Conservation (phyloP, 169 alveolate genomes). For the Plasmodium gallinaceum region DNA sequence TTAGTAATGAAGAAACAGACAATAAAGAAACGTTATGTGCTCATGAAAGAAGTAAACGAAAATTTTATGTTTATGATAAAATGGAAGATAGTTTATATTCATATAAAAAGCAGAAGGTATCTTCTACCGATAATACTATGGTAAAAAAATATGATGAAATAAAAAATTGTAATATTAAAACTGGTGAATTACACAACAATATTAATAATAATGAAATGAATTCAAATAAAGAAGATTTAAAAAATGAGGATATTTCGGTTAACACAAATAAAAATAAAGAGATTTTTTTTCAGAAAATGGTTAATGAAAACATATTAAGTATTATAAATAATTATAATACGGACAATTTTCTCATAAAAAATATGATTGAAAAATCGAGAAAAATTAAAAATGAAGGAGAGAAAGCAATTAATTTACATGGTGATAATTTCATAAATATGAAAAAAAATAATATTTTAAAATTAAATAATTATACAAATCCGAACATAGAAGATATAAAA, state of each 20-base stretch:
- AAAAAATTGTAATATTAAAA: too few species aligned
- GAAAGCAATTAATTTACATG: neutral
- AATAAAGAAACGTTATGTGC: neutral
- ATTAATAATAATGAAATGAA: neutral
- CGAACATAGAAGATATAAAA: neutral
- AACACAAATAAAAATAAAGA: neutral
- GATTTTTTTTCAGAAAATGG: neutral
- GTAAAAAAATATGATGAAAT: too few species aligned
- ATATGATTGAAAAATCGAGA: neutral
- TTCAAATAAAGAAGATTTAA: neutral
- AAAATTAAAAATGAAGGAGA: neutral
- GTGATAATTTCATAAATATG: neutral
- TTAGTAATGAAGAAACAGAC: constrained; percentile 1
- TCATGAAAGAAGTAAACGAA: neutral
- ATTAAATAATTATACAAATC: neutral
- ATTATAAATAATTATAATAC: neutral
- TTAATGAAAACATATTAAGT: neutral
- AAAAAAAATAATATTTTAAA: neutral
- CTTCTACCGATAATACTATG: neutral
- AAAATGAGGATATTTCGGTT: neutral
- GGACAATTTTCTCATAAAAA: neutral
- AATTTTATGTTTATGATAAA: neutral
- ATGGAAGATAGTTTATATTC: neutral
- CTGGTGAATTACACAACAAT: neutral
- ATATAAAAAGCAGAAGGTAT: neutral